Base-by-base conservation (phyloP, 1,284 basidiomycete genomes). In the Cystobasidium slooffiae region DNA sequence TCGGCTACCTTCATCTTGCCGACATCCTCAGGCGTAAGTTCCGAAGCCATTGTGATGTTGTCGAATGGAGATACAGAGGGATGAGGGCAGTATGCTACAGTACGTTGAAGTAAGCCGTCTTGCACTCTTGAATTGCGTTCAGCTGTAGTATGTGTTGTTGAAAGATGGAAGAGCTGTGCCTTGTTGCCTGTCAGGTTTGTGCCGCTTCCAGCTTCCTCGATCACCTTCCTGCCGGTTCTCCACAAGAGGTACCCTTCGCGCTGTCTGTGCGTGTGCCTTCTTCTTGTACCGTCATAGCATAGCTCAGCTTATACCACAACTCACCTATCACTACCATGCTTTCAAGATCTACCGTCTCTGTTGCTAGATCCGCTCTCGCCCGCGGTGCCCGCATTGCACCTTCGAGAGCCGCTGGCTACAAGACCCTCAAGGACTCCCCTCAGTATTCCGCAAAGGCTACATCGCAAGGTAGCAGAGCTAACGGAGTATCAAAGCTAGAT, bases 1-100 rank as follows among this genome's bases (percentile, higher is more conserved):
- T 73, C 70, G 18, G 70, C 44, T 14, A 73, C 70, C 47, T 73
- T 73, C 10, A 73, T 9, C 62, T 65, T 66, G 49, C 52, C 52
- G n/a, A 73, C 70, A 20, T 73, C 70, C 1, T 73, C 70, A 12
- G 62, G 47, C 47, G 70, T 73, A 20, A 73, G 69, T 41, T 64
- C 47, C 8, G 69, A 72, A 10, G 64, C 64, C 64, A 66, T 66
- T 10, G 20, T 24, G 20, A 47, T 68, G 39, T 8, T 56, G 43
- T 51, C 14, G 44, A 46, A 9, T 43, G 22, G 20, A 46, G 39
- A 3, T 67, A 20, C 31, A 31, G 31, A 4, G 44, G n/a, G 31
- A 37, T 53, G 14, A 5, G 31, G n/a, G n/a, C n/a, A 9, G 65
- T 67, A 53, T 53, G 22, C n/a, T 31, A 31, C 31, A 31, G 31